A percentile compares a stretch with the other conserved stretches of the same genome.
These are phyloP conservation scores for Peniophora sp. DNA, from an alignment of 1,284 basidiomycete species.

Conservation along the genomic window DNA sequence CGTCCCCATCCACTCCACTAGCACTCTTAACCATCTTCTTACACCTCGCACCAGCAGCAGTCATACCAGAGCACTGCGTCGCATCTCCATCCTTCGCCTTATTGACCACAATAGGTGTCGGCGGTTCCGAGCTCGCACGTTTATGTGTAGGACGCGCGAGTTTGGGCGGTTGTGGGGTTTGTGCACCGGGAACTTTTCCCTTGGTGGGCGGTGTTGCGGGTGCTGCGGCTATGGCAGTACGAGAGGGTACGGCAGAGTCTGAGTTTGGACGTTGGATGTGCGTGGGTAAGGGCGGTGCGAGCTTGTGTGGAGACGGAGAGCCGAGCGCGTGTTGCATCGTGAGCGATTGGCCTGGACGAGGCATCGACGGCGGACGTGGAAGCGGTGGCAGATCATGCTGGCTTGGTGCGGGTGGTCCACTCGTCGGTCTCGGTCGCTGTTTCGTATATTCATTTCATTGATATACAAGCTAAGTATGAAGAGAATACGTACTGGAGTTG, in stretches of 20 bases:
- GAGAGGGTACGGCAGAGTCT: constrained; percentile 9
- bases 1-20: constrained; percentile 29
- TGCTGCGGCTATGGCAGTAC: constrained; percentile 5
- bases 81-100: constrained; percentile 18
- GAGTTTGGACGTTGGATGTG: constrained; percentile 19
- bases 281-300: constrained; percentile 5
- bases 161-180: constrained; percentile 8
- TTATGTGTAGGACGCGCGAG: constrained; percentile 11
- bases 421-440: constrained; percentile 5
- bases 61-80: constrained; percentile 54
- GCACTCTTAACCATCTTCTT: constrained; percentile 49
- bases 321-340: constrained; percentile 13
- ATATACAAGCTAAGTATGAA: not conserved
- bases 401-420: constrained; percentile 7
- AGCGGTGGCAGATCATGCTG: constrained; percentile 16
- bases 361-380: constrained; percentile 32
- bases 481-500: not conserved
- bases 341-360: constrained; percentile 24
- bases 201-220: constrained; percentile 5
- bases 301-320: not conserved
- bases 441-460: not conserved
- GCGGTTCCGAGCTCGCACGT: constrained; percentile 8
- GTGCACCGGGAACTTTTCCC: not conserved
- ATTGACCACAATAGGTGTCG: constrained; percentile 11
- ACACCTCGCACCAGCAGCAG: constrained; percentile 59